A percentile compares a stretch with the other conserved stretches of the same genome.
phyloP scores from a whole-genome alignment of 345 rosid species.

The Mercurialis annua region DNA sequence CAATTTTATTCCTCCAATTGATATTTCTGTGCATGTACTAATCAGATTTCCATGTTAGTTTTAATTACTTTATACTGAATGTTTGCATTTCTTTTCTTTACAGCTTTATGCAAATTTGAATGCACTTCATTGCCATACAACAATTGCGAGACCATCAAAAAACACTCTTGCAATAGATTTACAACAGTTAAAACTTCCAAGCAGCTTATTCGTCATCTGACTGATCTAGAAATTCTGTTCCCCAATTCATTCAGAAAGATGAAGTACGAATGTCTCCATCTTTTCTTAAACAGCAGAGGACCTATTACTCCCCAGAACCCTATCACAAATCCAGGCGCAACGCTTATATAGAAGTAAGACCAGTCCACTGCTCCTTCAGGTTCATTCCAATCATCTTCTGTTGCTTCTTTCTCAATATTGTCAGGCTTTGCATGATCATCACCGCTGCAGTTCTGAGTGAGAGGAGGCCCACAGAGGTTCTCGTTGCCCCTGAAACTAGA shows the following conservation, averaged over 20 bases:
- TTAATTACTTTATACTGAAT: too few relatives aligned
- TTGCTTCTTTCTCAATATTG: too few relatives aligned
- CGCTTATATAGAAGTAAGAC: neutral
- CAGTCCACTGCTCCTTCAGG: neutral
- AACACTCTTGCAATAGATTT: neutral
- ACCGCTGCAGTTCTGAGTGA: too few relatives aligned
- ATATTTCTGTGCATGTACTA: too few relatives aligned
- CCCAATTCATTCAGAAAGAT: neutral
- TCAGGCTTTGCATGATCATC: too few relatives aligned
- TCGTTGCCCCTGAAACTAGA: neutral
- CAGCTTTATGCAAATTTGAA: too few relatives aligned
- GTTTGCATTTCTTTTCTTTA: too few relatives aligned
- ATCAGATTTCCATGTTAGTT: too few relatives aligned
- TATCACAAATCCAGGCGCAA: neutral
- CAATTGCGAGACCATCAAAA: neutral
- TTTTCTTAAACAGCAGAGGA: neutral
- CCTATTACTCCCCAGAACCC: neutral
- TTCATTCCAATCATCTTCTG: too few relatives aligned
- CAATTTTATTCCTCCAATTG: too few relatives aligned
- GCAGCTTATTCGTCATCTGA: neutral
- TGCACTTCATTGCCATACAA: too few relatives aligned
- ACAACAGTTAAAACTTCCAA: too few relatives aligned
- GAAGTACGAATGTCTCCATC: neutral
- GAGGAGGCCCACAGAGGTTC: conserved; percentile 6
- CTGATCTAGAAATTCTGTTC: neutral